Percentiles rank a stretch among this genome's conserved stretches.
Evolutionary conservation across 257 asterid genomes (phyloP).

Genomic region (Ligustrum vulgare): DNA sequence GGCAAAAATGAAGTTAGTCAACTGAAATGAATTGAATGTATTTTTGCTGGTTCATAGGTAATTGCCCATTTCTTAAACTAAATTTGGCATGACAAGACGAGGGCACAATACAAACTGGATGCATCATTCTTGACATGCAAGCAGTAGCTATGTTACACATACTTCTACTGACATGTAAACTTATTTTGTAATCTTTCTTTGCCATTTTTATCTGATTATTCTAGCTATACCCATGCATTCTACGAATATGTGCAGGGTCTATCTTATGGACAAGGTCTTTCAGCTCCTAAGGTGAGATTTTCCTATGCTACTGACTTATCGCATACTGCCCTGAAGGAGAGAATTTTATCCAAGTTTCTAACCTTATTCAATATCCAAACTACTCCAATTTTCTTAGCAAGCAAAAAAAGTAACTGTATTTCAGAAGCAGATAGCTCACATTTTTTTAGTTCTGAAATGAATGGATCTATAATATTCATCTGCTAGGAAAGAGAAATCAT

Average conservation of each 20-base stretch:
- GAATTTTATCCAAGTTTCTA: conserved; percentile 6
- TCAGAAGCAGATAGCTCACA: conserved; percentile 8
- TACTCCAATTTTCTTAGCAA: background rate
- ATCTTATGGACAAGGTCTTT: conserved; percentile 52
- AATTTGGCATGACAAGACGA: conserved; percentile 14
- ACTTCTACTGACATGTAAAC: background rate
- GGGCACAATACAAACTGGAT: background rate
- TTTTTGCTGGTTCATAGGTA: conserved; percentile 4
- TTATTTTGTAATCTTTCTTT: conserved; percentile 13
- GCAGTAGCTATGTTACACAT: background rate
- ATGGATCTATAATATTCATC: conserved; percentile 2
- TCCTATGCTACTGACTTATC: conserved; percentile 21
- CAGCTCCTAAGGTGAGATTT: conserved; percentile 59
- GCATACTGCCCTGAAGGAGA: conserved; percentile 5
- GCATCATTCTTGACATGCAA: background rate
- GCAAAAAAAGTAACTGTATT: background rate
- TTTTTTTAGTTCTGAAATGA: background rate
- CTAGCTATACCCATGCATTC: conserved; percentile 18
- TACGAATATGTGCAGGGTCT: conserved; percentile 58
- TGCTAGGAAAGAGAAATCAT: background rate
- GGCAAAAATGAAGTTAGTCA: background rate
- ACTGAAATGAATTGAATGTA: conserved; percentile 11
- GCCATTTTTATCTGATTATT: conserved; percentile 5
- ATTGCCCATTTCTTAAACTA: background rate
- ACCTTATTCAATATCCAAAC: background rate